Evolutionary conservation across 129 eudicot species (phyloP), one percentile per base, ranked within the genome.

Genomic region (Erigeron canadensis): DNA sequence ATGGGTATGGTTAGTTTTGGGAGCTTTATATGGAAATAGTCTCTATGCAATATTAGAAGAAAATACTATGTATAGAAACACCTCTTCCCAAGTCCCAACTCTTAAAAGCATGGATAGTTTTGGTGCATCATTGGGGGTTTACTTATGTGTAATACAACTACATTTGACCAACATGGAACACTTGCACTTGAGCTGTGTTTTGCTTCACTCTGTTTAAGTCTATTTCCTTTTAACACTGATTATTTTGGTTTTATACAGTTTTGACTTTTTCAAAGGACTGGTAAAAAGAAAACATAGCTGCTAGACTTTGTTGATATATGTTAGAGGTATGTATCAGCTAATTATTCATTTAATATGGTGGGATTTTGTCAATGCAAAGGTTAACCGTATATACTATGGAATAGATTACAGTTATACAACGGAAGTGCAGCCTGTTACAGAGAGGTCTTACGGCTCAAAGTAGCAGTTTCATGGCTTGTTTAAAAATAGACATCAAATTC

Each of bases 261-360:
- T 93, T n/a, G 98, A 93, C 82, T 89, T 93, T 87, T 93, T 93
- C 58, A 83, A 89, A 82, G 98, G 98, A 80, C 88, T 93, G n/a
- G 85, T 93, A 80, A 89, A 77, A 79, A 85, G 91, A 63, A 93
- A 89, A 69, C 80, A 89, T 67, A 67, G 62, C 8, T 87, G 74
- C 82, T 39, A 70, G 48, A 44, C 47, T 21, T 69, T 58, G 45
- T 55, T 19, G 16, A 9, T 43, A 60, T 59, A 23, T 41, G 44
- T 16, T 46, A 40, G 44, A 18, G 65, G 71, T 40, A 51, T 23
- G 65, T 60, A 60, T 8, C 44, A 60, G 41, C 65, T 13, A 1
- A 34, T 60, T 23, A 60, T 12, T 34, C 44, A 17, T 5, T 37
- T 5, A 9, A 34, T 44, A 34, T 60, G 11, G 66, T 40, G 37